Base-by-base conservation (phyloP, 495 filamentous ascomycete species). In the Halenospora varia region DNA sequence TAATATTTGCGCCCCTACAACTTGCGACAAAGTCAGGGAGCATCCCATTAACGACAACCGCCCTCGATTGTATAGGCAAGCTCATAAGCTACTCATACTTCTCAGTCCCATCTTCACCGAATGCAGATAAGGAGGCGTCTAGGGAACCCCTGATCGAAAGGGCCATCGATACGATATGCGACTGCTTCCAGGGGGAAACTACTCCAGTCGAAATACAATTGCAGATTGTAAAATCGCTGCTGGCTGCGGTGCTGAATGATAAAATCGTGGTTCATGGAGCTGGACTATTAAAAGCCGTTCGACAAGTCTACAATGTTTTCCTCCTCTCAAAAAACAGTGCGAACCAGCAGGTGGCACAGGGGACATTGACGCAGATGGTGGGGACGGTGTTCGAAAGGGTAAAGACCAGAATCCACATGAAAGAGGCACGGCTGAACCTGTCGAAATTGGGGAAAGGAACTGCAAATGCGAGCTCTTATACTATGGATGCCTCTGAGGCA, bases 61-160 rank as follows among this genome's bases (percentile, higher is more conserved):
- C 95, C 3, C 80, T 99, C 62, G 95, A 99, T 72, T 97, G 92
- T 69, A 96, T 99, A 64, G 95, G 96, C 55, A 99, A 97, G 73
- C 82, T 99, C 40, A 97, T 97, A 62, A 96, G 93, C 60, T 97
- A 95, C 69, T 96, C 94, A 15, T 97, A 96, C 77, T 97, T 99
- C 70, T 91, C 92, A 6, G 81, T 89, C 40, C 85, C 90, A 72
- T 82, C 48, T 71, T 77, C 60, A 56, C 73, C 62, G 8, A 67
- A 71, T 45, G 74, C 77, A 48, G 77, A 79, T 63, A 75, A 76
- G 48, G 71, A 75, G 56, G 78, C 75, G 26, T 79, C 44, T 63
- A 77, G 42, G 71, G 75, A 48, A 10, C 87, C 89, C 2, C 76
- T 99, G 67, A 97, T 99, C 68, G 95, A 99, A 70, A 84, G 92